A percentile compares a stretch with the other conserved stretches of the same genome.
These are phyloP conservation scores for Actinomucor elegans DNA, from an alignment of 371 early-diverging fungal species.

Conservation along the genomic window DNA sequence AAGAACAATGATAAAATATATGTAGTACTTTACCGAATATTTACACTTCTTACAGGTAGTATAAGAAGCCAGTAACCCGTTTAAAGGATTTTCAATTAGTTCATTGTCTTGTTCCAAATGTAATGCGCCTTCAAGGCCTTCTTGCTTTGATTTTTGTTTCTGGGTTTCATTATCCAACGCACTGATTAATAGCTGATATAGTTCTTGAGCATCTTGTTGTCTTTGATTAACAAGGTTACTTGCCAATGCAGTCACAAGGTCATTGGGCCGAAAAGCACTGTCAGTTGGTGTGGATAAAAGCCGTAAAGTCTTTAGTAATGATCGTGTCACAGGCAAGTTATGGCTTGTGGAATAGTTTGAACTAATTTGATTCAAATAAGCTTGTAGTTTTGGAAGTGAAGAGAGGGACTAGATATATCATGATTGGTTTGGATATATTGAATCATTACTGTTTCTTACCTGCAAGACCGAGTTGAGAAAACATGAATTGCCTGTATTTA, in stretches of 20 bases:
- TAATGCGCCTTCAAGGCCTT: constrained; percentile 16
- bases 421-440: not conserved
- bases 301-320: constrained; percentile 35
- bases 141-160: constrained; percentile 2
- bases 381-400: constrained; percentile 34
- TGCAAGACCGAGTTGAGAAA: constrained; percentile 92
- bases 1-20: not conserved
- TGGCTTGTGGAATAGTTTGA: not conserved
- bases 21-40: constrained; percentile 51
- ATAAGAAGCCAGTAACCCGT: constrained; percentile 69
- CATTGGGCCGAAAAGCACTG: constrained; percentile 31
- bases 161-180: constrained; percentile 68
- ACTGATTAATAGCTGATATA: constrained; percentile 78
- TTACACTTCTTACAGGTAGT: constrained; percentile 78
- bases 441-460: constrained; percentile 34
- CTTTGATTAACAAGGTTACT: constrained; percentile 58
- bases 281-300: constrained; percentile 28
- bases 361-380: constrained; percentile 29
- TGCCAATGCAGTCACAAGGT: constrained; percentile 28
- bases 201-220: constrained; percentile 93
- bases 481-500: constrained; percentile 93
- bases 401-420: constrained; percentile 44
- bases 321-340: constrained; percentile 33
- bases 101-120: not conserved
- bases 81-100: constrained; percentile 57